Conservation (phyloP, 768 basidiomycete species). For the Astraeus odoratus region DNA sequence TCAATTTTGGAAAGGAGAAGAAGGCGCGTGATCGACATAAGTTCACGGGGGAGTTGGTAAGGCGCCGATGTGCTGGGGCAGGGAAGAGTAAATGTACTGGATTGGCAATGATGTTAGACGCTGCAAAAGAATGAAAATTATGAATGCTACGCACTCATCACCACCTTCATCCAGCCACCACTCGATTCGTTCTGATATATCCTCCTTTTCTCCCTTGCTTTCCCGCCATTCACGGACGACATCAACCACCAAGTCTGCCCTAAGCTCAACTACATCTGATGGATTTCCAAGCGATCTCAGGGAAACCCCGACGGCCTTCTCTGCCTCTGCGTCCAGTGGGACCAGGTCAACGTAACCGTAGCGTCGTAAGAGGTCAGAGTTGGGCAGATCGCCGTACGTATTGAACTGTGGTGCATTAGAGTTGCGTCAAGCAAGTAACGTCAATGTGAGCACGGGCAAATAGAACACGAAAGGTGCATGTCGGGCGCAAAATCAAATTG, state of each 20-base stretch:
- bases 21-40: conserved; percentile 61
- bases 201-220: conserved; percentile 12
- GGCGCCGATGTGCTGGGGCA: conserved; percentile 44
- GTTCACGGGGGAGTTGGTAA: conserved; percentile 45
- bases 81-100: conserved; percentile 10
- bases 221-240: conserved; percentile 20
- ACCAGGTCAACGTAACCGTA: conserved; percentile 90
- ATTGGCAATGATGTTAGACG: background rate
- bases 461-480: background rate
- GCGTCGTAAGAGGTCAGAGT: conserved; percentile 86
- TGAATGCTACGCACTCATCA: conserved; percentile 62
- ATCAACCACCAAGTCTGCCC: conserved; percentile 60
- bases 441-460: background rate
- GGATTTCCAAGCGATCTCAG: conserved; percentile 51
- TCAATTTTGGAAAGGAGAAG: conserved; percentile 51
- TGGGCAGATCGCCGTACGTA: conserved; percentile 91
- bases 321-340: conserved; percentile 31
- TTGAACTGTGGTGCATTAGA: conserved; percentile 58
- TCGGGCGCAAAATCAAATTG: too few relatives aligned
- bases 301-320: conserved; percentile 1
- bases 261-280: conserved; percentile 71
- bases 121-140: background rate
- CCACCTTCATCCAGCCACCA: conserved; percentile 91
- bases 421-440: background rate
- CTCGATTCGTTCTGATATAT: conserved; percentile 50